Evolutionary conservation across 2,329 filamentous ascomycete genomes (phyloP), one percentile per base, ranked within the genome.

Genomic region (Aspergillus sp.): DNA sequence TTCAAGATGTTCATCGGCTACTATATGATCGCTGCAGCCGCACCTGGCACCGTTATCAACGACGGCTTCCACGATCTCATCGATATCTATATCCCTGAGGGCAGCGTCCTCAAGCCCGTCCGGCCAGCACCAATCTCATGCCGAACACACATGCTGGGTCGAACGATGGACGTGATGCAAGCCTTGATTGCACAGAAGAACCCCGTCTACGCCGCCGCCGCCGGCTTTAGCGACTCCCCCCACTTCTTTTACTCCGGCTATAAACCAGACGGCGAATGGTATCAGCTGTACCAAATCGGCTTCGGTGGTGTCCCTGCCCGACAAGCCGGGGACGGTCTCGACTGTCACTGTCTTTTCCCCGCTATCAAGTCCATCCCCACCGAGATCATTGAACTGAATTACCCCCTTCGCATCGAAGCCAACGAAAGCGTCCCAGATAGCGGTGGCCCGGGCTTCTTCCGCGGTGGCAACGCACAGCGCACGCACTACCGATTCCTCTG

Each of bases 201-300:
- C 51, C 64, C 71, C 4, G 68, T 70, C 0, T 78, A 78, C 59
- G 72, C 74, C 11, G 76, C 76, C 5, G 77, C 76, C 4, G 76
- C 77, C 3, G 77, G 77, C 1, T 80, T 80, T 60, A 77, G 74
- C 13, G 77, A 79, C 59, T 78, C 74, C 0, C 77, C 77, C 0
- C 74, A 79, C 59, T 74, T 79, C 51, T 79, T 79, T 63, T 79
- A 78, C 60, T 77, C 74, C 1, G 77, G 76, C 24, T 79, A 75
- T 63, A 76, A 75, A 55, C 73, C 76, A 1, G 62, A 72, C 10
- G 77, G 76, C 4, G 75, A 77, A 47, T 79, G 75, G 68, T 80
- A 73, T 55, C 72, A 79, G 51, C 67, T 80, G 0, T 79, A 78
- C 55, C 76, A 79, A 52, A 79, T 80, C 49, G 76, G 75, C 0